These are phyloP conservation scores for Parmales sp. DNA, from an alignment of 108 stramenopile species.

Conservation along the genomic window DNA sequence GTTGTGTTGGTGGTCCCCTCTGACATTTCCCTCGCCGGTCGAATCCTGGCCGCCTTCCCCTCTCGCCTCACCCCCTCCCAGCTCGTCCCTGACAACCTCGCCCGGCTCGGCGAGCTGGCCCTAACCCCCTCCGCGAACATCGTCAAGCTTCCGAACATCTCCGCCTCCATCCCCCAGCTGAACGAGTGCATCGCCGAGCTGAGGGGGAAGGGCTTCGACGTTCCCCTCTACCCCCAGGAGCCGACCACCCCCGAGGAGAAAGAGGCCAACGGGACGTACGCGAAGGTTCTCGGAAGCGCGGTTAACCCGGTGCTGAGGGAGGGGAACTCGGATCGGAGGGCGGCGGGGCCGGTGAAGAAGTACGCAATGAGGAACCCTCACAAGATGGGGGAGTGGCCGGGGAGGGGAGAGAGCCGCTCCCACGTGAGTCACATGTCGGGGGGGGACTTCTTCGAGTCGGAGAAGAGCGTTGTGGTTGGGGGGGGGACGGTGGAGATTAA, in stretches of 20 bases:
- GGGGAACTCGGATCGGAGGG: slow-evolving; percentile 83
- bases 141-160: slow-evolving; percentile 56
- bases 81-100: slow-evolving; percentile 73
- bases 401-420: slow-evolving; percentile 58
- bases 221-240: slow-evolving; percentile 74
- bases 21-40: slow-evolving; percentile 34
- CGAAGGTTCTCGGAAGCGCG: slow-evolving; percentile 67
- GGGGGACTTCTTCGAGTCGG: slow-evolving; percentile 77
- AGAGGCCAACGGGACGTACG: slow-evolving; percentile 56
- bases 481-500: slow-evolving; percentile 57
- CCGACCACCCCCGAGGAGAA: slow-evolving; percentile 54
- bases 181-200: slow-evolving; percentile 76
- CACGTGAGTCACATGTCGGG: slow-evolving; percentile 82
- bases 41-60: slow-evolving; percentile 73
- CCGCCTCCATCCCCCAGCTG: slow-evolving; percentile 77
- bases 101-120: slow-evolving; percentile 65
- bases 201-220: slow-evolving; percentile 79
- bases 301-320: slow-evolving; percentile 88
- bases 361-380: slow-evolving; percentile 91
- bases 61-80: slow-evolving; percentile 58
- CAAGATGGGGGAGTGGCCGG: slow-evolving; percentile 86
- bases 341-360: slow-evolving; percentile 78
- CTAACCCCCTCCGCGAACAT: slow-evolving; percentile 41
- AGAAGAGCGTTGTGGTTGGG: slow-evolving; percentile 54
- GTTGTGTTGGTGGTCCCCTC: background rate